phyloP scores from a whole-genome alignment of 257 asterid genomes.

The Solanum peruvianum region DNA sequence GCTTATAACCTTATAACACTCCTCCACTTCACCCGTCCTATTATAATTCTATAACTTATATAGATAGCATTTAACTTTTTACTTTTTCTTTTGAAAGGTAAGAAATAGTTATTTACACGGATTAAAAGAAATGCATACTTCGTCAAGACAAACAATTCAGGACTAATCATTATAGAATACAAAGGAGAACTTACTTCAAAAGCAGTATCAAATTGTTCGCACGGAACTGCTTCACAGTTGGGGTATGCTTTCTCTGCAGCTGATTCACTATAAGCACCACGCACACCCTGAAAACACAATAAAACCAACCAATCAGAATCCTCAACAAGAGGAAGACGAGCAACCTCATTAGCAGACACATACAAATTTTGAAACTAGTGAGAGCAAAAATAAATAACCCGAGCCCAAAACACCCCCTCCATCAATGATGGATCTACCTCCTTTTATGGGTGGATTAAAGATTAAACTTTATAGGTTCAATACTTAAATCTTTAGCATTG shows the following conservation, averaged over 20 bases:
- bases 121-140: neutral
- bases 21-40: neutral
- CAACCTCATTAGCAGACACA: neutral
- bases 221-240: conserved; percentile 93
- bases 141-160: neutral
- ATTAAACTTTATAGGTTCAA: neutral
- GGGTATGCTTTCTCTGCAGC: conserved; percentile 99
- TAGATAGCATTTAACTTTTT: neutral
- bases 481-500: neutral
- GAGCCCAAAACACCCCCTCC: neutral
- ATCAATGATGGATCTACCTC: neutral
- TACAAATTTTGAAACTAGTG: neutral
- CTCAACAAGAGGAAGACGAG: neutral
- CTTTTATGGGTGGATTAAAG: neutral
- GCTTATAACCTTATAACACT: neutral
- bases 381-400: neutral
- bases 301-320: neutral
- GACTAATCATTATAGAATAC: neutral
- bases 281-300: conserved; percentile 49
- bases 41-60: neutral
- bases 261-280: conserved; percentile 92
- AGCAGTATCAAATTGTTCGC: conserved; percentile 94
- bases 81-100: neutral
- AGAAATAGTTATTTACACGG: neutral
- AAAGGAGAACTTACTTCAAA: conserved; percentile 52